These are phyloP conservation scores for Saccharomycopsis sp. DNA, from an alignment of 805 yeast genomes.

Conservation along the genomic window DNA sequence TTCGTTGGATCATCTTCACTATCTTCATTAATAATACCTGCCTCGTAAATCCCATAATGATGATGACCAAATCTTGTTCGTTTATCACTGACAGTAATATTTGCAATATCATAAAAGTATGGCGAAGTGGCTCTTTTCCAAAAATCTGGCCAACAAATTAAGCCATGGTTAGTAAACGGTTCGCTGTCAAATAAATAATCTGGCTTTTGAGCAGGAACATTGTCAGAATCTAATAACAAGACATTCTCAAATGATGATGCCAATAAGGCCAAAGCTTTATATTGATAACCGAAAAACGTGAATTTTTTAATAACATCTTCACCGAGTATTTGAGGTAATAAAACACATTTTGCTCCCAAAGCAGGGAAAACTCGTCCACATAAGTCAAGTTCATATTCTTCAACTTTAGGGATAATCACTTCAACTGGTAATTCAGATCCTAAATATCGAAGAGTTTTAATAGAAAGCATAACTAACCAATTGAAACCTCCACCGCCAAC, in stretches of 20 bases:
- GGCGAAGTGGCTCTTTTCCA: conserved; percentile 67
- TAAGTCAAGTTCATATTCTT: conserved; percentile 62
- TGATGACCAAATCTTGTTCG: conserved; percentile 35
- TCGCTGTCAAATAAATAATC: conserved; percentile 43
- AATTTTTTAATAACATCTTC: conserved; percentile 42
- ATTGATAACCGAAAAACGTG: conserved; percentile 54
- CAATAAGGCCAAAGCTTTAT: conserved; percentile 59
- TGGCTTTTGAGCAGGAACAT: conserved; percentile 51
- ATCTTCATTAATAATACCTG: conserved; percentile 24
- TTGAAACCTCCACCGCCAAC: conserved; percentile 58
- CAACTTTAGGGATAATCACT: conserved; percentile 55
- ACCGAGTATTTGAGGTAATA: conserved; percentile 57
- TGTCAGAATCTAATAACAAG: conserved; percentile 66
- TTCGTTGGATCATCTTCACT: neutral
- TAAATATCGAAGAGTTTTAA: conserved; percentile 40
- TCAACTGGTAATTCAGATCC: conserved; percentile 61
- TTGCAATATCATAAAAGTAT: conserved; percentile 47
- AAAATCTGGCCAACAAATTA: conserved; percentile 61
- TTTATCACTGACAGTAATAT: conserved; percentile 32
- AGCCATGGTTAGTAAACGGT: conserved; percentile 32
- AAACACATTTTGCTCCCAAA: conserved; percentile 57
- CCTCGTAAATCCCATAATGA: conserved; percentile 31
- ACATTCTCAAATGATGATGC: conserved; percentile 71
- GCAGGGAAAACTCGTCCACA: conserved; percentile 58
- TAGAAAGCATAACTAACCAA: conserved; percentile 46